Evolutionary conservation across 768 basidiomycete genomes (phyloP).

Genomic region (Mycena maculata): DNA sequence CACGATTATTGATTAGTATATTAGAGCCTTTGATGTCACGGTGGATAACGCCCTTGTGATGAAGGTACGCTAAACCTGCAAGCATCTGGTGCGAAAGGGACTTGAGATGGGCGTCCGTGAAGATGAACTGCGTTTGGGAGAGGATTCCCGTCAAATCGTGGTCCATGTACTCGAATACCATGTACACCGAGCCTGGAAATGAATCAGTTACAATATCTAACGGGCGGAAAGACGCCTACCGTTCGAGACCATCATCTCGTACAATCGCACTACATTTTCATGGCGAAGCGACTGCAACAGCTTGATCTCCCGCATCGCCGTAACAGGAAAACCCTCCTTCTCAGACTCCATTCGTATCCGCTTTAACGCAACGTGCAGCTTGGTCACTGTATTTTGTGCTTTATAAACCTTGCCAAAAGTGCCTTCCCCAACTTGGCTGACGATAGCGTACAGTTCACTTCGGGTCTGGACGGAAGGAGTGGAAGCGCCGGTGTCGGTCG

Average conservation of each 20-base stretch:
- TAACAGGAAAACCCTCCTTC: constrained; percentile 97
- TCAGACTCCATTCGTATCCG: constrained; percentile 98
- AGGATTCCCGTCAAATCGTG: constrained; percentile 96
- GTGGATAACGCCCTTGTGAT: constrained; percentile 96
- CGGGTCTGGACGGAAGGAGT: constrained; percentile 36
- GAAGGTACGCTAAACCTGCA: constrained; percentile 91
- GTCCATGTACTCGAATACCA: constrained; percentile 99
- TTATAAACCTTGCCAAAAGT: constrained; percentile 99
- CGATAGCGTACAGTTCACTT: constrained; percentile 81
- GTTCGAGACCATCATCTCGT: constrained; percentile 99
- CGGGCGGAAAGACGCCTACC: constrained; percentile 59
- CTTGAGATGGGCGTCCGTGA: constrained; percentile 91
- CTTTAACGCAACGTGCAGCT: constrained; percentile 88
- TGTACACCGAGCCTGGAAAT: constrained; percentile 87
- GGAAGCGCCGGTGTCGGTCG: constrained; percentile 22
- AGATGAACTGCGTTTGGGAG: constrained; percentile 88
- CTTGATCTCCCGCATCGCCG: constrained; percentile 99
- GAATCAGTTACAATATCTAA: constrained; percentile 22
- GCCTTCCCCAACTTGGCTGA: constrained; percentile 96
- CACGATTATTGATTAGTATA: constrained; percentile 90
- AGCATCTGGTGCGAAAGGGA: constrained; percentile 97
- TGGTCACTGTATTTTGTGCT: constrained; percentile 85
- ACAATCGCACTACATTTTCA: constrained; percentile 87
- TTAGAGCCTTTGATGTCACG: constrained; percentile 99
- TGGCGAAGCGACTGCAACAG: constrained; percentile 92